Conservation (phyloP, 1,284 basidiomycete genomes). For the Malassezia yamatoensis region DNA sequence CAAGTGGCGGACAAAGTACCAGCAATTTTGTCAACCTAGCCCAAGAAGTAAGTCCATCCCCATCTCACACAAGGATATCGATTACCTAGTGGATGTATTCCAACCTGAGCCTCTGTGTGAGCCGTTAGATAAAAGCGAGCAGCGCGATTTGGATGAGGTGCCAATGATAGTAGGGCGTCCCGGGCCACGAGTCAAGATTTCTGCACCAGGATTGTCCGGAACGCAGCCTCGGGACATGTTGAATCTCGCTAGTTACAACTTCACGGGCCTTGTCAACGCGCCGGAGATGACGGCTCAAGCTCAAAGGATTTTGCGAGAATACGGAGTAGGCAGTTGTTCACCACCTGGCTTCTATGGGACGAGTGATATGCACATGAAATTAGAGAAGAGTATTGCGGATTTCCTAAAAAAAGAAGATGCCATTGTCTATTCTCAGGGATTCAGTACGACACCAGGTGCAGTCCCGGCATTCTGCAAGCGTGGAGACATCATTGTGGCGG, state of each 20-base stretch:
- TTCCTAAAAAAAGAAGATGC: slow-evolving; percentile 79
- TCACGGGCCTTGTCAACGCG: slow-evolving; percentile 77
- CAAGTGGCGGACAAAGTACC: slow-evolving; percentile 70
- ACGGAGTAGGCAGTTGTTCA: slow-evolving; percentile 89
- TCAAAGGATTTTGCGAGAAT: slow-evolving; percentile 74
- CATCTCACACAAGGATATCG: slow-evolving; percentile 65
- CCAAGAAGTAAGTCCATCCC: slow-evolving; percentile 60
- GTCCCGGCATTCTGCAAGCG: slow-evolving; percentile 97
- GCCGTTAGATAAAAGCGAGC: slow-evolving; percentile 58
- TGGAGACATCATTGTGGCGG: slow-evolving; percentile 95
- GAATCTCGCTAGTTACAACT: slow-evolving; percentile 87
- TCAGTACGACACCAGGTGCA: slow-evolving; percentile 81
- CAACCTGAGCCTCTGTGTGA: slow-evolving; percentile 71
- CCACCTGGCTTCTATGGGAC: slow-evolving; percentile 97
- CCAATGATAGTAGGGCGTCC: slow-evolving; percentile 72
- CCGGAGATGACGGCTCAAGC: slow-evolving; percentile 77
- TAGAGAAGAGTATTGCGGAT: slow-evolving; percentile 78
- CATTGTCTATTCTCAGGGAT: slow-evolving; percentile 91
- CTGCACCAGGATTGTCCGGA: slow-evolving; percentile 58
- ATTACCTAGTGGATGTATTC: slow-evolving; percentile 94
- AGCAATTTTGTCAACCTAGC: slow-evolving; percentile 78
- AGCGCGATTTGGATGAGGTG: slow-evolving; percentile 62
- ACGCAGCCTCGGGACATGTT: slow-evolving; percentile 59
- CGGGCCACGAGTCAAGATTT: slow-evolving; percentile 63
- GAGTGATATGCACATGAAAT: slow-evolving; percentile 79